phyloP scores from a whole-genome alignment of 352 stramenopile genomes.

The Phytophthora aleatoria region DNA sequence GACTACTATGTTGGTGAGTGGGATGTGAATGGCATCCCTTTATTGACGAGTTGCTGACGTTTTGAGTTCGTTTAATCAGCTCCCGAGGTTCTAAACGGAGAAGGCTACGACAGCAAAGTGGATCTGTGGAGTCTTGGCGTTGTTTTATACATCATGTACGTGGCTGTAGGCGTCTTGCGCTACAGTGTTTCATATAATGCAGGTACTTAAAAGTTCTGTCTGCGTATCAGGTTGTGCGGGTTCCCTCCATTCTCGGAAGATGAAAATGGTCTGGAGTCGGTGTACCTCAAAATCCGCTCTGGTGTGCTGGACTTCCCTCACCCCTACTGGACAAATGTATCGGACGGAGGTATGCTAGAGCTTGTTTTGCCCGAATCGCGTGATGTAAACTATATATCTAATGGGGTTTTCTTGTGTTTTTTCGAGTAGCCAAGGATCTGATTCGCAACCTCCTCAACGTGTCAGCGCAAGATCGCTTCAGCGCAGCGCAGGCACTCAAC shows the following conservation, averaged over 20 bases:
- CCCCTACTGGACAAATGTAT: conserved; percentile 89
- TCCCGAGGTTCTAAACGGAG: conserved; percentile 83
- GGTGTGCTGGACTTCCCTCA: conserved; percentile 79
- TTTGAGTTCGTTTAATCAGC: conserved; percentile 33
- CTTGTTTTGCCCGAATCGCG: conserved; percentile 6
- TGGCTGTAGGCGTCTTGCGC: neutral
- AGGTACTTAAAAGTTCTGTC: conserved; percentile 2
- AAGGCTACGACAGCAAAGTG: conserved; percentile 89
- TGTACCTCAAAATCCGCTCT: conserved; percentile 87
- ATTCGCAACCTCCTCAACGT: conserved; percentile 84
- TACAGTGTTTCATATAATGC: neutral
- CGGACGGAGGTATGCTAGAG: conserved; percentile 54
- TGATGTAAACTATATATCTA: conserved; percentile 5
- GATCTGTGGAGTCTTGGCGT: conserved; percentile 87
- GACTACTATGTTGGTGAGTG: conserved; percentile 86
- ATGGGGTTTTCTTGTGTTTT: conserved; percentile 6
- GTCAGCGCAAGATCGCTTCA: conserved; percentile 71
- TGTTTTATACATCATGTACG: conserved; percentile 89
- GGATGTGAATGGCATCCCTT: neutral
- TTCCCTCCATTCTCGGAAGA: conserved; percentile 86
- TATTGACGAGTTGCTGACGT: conserved; percentile 5
- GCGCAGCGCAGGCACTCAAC: conserved; percentile 66
- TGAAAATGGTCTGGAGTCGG: conserved; percentile 80
- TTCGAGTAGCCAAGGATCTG: conserved; percentile 70
- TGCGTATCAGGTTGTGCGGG: conserved; percentile 60